These are phyloP conservation scores for Spizellomyces sp. DNA, from an alignment of 192 early-diverging fungal genomes.

Conservation along the genomic window DNA sequence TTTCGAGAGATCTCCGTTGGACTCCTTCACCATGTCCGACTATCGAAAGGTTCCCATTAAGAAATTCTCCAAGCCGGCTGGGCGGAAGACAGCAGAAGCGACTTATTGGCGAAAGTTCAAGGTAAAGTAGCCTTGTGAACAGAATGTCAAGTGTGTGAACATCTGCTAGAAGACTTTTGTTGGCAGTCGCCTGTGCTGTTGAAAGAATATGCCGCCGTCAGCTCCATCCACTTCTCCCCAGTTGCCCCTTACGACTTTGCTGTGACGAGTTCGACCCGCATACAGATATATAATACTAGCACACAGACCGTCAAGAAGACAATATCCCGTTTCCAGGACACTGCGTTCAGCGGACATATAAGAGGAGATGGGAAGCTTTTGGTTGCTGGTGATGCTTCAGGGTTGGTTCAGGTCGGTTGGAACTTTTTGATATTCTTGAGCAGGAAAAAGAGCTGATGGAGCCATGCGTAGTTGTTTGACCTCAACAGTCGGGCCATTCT, in stretches of 20 bases:
- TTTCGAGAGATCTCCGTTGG: too few relatives aligned
- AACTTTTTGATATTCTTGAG: conserved; percentile 24
- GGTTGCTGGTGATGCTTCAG: conserved; percentile 90
- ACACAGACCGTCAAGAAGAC: conserved; percentile 86
- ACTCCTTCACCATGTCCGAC: conserved; percentile 21
- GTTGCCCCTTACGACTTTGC: conserved; percentile 84
- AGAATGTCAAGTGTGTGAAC: not conserved
- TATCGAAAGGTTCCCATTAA: conserved; percentile 30
- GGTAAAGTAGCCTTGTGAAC: conserved; percentile 8
- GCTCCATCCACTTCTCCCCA: conserved; percentile 80
- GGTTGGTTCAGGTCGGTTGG: conserved; percentile 68
- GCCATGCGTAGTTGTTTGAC: conserved; percentile 49
- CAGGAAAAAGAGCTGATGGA: not conserved
- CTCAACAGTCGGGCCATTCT: conserved; percentile 53
- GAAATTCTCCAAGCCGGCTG: conserved; percentile 24
- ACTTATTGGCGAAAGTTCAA: conserved; percentile 38
- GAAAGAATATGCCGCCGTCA: conserved; percentile 85
- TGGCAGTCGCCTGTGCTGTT: conserved; percentile 78
- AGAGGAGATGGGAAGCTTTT: conserved; percentile 88
- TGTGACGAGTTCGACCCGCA: conserved; percentile 84
- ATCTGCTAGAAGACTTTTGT: not conserved
- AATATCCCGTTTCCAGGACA: conserved; percentile 89
- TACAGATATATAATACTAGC: conserved; percentile 88
- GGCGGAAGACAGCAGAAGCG: conserved; percentile 24
- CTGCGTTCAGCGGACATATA: conserved; percentile 78